Base-by-base conservation (phyloP, 306 rosid species). In the Erythrophleum fordii region DNA sequence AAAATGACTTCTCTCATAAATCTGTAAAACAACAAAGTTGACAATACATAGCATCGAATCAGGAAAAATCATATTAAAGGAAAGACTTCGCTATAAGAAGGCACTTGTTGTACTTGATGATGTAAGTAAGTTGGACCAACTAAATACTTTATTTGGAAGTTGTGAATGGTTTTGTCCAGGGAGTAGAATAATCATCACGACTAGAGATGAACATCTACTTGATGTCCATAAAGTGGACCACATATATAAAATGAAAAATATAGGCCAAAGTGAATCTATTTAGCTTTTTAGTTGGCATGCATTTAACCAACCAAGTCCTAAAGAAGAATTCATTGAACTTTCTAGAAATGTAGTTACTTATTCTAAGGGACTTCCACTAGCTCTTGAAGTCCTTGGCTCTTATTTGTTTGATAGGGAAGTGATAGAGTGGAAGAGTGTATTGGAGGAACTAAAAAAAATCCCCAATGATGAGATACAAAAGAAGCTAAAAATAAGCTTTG, bases 151-250 rank as follows among this genome's bases (percentile, higher is more conserved):
- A 31, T 31, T 4, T 31, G 34, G 34, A 31, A 31, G 34, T 31
- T 4, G 34, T 31, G 34, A 31, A 37, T 53, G 26, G 59, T 53
- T 53, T 8, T 7, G 22, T 7, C 1, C 5, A n/a, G 59, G 59
- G n/a, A 53, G 59, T 2, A 8, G 0, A n/a, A 53, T 53, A 53
- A 8, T 53, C 5, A 53, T 53, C 5, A n/a, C 59, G 0, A 53
- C 59, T n/a, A 53, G 59, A 8, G 10, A 53, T 53, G 1, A 2
- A 53, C 26, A 11, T n/a, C 12, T 53, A n/a, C 26, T 53, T 37
- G 5, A 2, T 5, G 8, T 37, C 1, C 13, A 0, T n/a, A 0
- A 20, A n/a, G 10, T 2, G 12, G 26, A 2, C 4, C 1, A 0
- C n/a, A 26, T 53, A 5, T 7, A 53, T 53, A 0, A 0, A n/a